phyloP scores from a whole-genome alignment of 2,329 filamentous ascomycete genomes.

The Exophiala sp. region DNA sequence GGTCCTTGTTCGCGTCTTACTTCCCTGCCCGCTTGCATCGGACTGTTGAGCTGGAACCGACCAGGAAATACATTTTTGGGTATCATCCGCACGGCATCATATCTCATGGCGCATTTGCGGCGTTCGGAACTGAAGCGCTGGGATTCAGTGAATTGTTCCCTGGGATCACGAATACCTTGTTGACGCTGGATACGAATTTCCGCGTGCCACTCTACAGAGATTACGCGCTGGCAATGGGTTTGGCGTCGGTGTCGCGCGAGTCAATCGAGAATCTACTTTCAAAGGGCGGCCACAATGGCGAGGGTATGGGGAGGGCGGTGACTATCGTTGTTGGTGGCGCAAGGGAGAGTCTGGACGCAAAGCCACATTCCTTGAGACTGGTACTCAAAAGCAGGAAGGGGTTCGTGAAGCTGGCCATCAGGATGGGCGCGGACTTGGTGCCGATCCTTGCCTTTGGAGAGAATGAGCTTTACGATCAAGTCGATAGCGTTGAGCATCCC shows the following conservation, averaged over 20 bases:
- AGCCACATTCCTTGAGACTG: slow-evolving; percentile 71
- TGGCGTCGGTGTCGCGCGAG: slow-evolving; percentile 85
- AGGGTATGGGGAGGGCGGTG: slow-evolving; percentile 91
- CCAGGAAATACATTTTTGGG: slow-evolving; percentile 91
- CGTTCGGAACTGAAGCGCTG: slow-evolving; percentile 85
- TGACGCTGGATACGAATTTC: slow-evolving; percentile 96
- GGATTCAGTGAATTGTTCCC: slow-evolving; percentile 86
- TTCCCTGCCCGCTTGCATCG: slow-evolving; percentile 88
- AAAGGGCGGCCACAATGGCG: slow-evolving; percentile 69
- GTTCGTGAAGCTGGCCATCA: slow-evolving; percentile 88
- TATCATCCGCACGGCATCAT: slow-evolving; percentile 99
- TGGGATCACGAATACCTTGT: slow-evolving; percentile 86
- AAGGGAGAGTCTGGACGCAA: slow-evolving; percentile 83
- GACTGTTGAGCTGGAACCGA: slow-evolving; percentile 71
- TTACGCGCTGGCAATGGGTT: slow-evolving; percentile 83
- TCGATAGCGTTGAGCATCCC: slow-evolving; percentile 73
- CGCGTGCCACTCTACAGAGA: slow-evolving; percentile 90
- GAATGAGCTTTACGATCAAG: slow-evolving; percentile 92
- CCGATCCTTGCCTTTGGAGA: slow-evolving; percentile 92
- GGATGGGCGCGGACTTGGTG: slow-evolving; percentile 88
- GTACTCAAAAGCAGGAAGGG: slow-evolving; percentile 82
- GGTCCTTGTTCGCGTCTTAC: slow-evolving; percentile 88
- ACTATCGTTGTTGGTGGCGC: slow-evolving; percentile 95
- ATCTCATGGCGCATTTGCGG: slow-evolving; percentile 88
- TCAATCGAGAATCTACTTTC: slow-evolving; percentile 85